phyloP scores from a whole-genome alignment of 139 green algal genomes.

The Picochlorum sp. region DNA sequence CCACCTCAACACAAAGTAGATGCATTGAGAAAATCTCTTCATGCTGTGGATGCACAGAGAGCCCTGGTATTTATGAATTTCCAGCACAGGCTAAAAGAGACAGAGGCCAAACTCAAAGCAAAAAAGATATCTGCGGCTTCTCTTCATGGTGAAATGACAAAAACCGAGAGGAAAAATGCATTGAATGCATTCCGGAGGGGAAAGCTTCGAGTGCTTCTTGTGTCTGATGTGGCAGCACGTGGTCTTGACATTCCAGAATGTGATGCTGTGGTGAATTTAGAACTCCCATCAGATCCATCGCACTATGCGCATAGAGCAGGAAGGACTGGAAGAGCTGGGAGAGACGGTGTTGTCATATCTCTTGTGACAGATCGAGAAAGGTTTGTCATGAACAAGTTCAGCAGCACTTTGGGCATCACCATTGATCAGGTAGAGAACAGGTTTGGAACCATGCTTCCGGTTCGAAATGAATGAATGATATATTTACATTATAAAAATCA shows the following conservation, averaged over 20 bases:
- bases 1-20: conserved; percentile 65
- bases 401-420: conserved; percentile 39
- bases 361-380: conserved; percentile 49
- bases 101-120: conserved; percentile 71
- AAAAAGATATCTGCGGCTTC: conserved; percentile 56
- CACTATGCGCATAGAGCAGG: conserved; percentile 87
- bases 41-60: conserved; percentile 62
- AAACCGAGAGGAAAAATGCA: conserved; percentile 54
- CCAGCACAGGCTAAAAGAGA: conserved; percentile 75
- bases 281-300: conserved; percentile 70
- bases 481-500: neutral
- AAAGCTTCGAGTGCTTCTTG: conserved; percentile 65
- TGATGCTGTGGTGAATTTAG: conserved; percentile 85
- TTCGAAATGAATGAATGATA: conserved; percentile 3
- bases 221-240: conserved; percentile 82
- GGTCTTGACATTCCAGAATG: conserved; percentile 82
- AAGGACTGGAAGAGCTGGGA: conserved; percentile 57
- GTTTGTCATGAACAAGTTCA: conserved; percentile 72
- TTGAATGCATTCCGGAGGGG: conserved; percentile 65
- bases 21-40: conserved; percentile 59
- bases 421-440: conserved; percentile 34
- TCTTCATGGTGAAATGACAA: conserved; percentile 80
- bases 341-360: conserved; percentile 58
- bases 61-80: conserved; percentile 96
- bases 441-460: conserved; percentile 11